These are phyloP conservation scores for Boletellus deceptivus DNA, from an alignment of 1,284 basidiomycete species.

Conservation along the genomic window DNA sequence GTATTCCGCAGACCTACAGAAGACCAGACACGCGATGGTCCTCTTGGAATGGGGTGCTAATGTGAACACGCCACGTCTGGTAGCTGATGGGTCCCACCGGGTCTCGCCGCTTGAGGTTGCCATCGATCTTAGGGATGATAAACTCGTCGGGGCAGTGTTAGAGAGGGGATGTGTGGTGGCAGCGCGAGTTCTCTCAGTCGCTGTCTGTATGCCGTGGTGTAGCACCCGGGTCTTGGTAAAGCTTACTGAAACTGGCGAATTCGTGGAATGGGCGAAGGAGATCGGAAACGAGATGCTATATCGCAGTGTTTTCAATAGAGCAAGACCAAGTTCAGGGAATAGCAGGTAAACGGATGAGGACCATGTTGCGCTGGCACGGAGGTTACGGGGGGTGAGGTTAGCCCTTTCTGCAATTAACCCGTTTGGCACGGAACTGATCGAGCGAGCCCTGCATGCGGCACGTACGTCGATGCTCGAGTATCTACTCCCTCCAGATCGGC, in stretches of 20 bases:
- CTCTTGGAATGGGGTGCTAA: neutral
- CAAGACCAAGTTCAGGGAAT: neutral
- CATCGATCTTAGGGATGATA: neutral
- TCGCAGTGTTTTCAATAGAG: conserved; percentile 1
- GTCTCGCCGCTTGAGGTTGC: conserved; percentile 2
- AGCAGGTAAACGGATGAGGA: neutral
- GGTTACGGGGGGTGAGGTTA: neutral
- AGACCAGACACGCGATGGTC: neutral
- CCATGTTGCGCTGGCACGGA: neutral
- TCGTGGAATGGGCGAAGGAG: conserved; percentile 1
- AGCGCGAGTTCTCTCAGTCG: neutral
- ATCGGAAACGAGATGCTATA: neutral
- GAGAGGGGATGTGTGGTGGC: neutral
- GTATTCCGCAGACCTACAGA: conserved; percentile 4
- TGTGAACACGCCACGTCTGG: neutral
- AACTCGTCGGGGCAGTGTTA: neutral
- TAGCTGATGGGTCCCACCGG: neutral
- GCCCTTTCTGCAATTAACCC: neutral
- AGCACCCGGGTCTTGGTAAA: neutral
- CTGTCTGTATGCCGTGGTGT: conserved; percentile 5
- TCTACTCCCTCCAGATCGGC: neutral
- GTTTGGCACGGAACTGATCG: neutral
- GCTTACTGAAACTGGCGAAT: neutral
- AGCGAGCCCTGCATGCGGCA: neutral
- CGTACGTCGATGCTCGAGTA: neutral